Conservation (phyloP, 2,329 filamentous ascomycete genomes). For the Phoma sp. region DNA sequence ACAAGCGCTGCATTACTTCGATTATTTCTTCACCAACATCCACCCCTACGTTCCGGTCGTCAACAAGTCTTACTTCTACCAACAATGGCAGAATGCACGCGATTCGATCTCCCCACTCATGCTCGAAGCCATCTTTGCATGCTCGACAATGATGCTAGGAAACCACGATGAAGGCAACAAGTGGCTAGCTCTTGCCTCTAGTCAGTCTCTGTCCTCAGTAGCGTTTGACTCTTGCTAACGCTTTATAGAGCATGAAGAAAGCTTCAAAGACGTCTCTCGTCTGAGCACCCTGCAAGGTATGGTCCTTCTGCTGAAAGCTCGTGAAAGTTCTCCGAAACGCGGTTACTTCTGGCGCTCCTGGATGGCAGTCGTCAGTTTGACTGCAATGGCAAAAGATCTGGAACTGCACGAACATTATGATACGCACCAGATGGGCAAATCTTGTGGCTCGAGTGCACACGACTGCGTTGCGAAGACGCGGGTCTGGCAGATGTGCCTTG, state of each 20-base stretch:
- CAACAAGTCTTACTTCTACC: slow-evolving; percentile 80
- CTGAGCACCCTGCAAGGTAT: slow-evolving; percentile 91
- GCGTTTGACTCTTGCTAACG: slow-evolving; percentile 20
- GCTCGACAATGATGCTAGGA: slow-evolving; percentile 81
- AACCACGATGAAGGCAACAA: slow-evolving; percentile 85
- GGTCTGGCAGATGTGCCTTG: slow-evolving; percentile 87
- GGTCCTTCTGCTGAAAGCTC: slow-evolving; percentile 84
- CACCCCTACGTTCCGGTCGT: slow-evolving; percentile 93
- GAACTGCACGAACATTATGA: slow-evolving; percentile 86
- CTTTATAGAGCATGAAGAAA: slow-evolving; percentile 78
- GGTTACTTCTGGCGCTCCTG: slow-evolving; percentile 97
- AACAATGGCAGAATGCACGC: slow-evolving; percentile 85
- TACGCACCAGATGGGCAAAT: slow-evolving; percentile 72
- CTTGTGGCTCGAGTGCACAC: slow-evolving; percentile 70
- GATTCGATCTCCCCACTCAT: slow-evolving; percentile 87
- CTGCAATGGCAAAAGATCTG: slow-evolving; percentile 91
- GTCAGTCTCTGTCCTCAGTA: slow-evolving; percentile 58
- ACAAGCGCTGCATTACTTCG: slow-evolving; percentile 81
- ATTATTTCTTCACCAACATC: slow-evolving; percentile 87
- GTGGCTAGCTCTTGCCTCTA: slow-evolving; percentile 88
- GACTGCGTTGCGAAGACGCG: slow-evolving; percentile 86
- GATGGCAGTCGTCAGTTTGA: slow-evolving; percentile 92
- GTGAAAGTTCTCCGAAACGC: slow-evolving; percentile 88
- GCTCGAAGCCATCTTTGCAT: slow-evolving; percentile 89
- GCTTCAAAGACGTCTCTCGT: slow-evolving; percentile 89